Base-by-base conservation (phyloP, 177 flowering plant genomes). In the Tripterygium wilfordii region DNA sequence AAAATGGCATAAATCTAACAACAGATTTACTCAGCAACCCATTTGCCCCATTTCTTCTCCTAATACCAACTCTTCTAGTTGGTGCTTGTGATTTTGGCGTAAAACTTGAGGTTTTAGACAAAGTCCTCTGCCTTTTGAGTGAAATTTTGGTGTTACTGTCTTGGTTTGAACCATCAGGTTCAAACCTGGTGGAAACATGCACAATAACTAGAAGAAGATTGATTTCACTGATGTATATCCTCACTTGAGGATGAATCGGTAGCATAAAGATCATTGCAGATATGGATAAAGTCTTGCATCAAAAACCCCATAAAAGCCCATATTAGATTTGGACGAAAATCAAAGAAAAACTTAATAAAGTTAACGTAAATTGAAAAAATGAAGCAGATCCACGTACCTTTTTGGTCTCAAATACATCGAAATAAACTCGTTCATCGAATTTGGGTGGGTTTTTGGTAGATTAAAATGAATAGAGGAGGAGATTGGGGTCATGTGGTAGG, bases 1-100 rank as follows among this genome's bases (percentile, higher is more conserved):
- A n/a, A n/a, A n/a, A n/a, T n/a, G n/a, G n/a, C n/a, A n/a, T n/a
- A n/a, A n/a, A n/a, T n/a, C n/a, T n/a, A n/a, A n/a, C n/a, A n/a
- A n/a, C n/a, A n/a, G n/a, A n/a, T n/a, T n/a, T n/a, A n/a, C 58
- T 88, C 96, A 12, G 98, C 98, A 3, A 96, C 96, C 85, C 84
- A 92, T 64, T 84, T 92, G 0, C 98, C 98, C 98, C 96, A 92
- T 57, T 62, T 50, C 98, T 62, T 51, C 70, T 82, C 13, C 98
- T 58, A 19, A 92, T 89, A 2, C 98, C 98, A 32, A 60, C 66
- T 8, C 37, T 41, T 13, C 40, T 16, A 1, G 19, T 16, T 2
- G 12, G 2, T 16, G 42, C 21, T 16, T 8, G 21, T 3, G 6
- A 19, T 3, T 19, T 23, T 42, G 15, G 21, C 5, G 13, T 20